phyloP scores from a whole-genome alignment of 148 eudicot genomes.

The Silene uniflora region DNA sequence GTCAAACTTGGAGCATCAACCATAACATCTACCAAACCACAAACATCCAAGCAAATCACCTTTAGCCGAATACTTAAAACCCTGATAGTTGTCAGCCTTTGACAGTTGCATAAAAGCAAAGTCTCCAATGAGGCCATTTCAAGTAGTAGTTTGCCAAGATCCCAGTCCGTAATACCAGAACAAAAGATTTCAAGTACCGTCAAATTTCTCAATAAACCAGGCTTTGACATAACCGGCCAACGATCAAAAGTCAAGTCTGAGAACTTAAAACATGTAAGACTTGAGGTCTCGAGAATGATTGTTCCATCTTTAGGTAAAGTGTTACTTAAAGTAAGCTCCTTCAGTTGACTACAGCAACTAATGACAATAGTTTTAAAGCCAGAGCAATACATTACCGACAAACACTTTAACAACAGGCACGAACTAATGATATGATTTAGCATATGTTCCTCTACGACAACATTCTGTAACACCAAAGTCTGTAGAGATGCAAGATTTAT shows the following conservation, averaged over 20 bases:
- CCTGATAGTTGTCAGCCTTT: no score
- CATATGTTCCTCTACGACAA: neutral
- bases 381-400: neutral
- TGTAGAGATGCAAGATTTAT: neutral
- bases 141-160: no score
- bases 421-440: neutral
- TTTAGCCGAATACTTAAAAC: no score
- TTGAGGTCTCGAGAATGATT: neutral
- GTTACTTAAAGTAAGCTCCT: neutral
- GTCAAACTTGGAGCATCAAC: no score
- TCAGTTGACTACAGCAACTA: neutral
- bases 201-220: no score
- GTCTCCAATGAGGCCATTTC: no score
- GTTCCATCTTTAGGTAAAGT: neutral
- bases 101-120: no score
- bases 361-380: neutral
- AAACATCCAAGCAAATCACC: no score
- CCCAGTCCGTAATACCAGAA: no score
- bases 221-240: no score
- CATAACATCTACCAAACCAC: no score
- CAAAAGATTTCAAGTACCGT: no score
- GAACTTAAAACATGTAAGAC: neutral
- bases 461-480: neutral
- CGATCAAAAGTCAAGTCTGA: neutral
- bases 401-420: neutral